Conservation (phyloP, 176 grass and related monocot species). For the maize (Zea mays) region Zm-B73-REFERENCE-NAM-5.0 NC_050103.1:166628501-166629000, state of each 20-base stretch:
- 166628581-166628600: too few species aligned
- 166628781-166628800: not conserved
- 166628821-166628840: conserved; percentile 38
- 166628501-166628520: too few species aligned
- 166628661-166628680: conserved; percentile 22
- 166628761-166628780: conserved; percentile 4
- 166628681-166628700: conserved; percentile 43
- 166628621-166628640: too few species aligned
- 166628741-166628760: conserved; percentile 30
- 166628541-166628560: too few species aligned
- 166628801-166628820: conserved; percentile 39
- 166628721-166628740: conserved; percentile 19
- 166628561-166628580: too few species aligned
- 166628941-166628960: not conserved
- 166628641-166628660: conserved; percentile 15
- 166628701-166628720: conserved; percentile 19
- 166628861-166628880: conserved; percentile 41
- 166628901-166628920: conserved; percentile 11
- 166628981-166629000: not conserved
- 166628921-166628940: conserved; percentile 22
- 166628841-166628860: conserved; percentile 18
- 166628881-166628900: conserved; percentile 14
- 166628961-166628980: not conserved
- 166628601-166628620: too few species aligned
- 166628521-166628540: too few species aligned